A percentile compares a stretch with the other conserved stretches of the same genome.
Conservation (phyloP, 225 moss, liverwort and hornwort species). For the Physcomitrium patens region DNA sequence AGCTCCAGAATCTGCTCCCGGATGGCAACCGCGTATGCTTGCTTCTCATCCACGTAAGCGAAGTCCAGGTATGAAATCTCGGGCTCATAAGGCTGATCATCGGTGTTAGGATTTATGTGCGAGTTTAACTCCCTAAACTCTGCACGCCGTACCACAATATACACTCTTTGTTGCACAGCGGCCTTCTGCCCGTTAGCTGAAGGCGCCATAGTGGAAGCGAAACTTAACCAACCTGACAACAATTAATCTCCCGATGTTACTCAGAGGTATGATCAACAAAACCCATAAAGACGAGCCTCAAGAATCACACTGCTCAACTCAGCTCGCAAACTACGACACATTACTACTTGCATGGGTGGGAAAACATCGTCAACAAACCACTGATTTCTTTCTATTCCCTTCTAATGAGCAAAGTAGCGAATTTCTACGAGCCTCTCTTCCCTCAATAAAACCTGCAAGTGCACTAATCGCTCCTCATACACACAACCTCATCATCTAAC, state of each 20-base stretch:
- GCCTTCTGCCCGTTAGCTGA: conserved; percentile 53
- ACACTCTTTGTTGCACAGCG: conserved; percentile 38
- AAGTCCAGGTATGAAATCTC: conserved; percentile 50
- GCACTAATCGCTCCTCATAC: conserved; percentile 6
- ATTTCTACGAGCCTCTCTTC: neutral
- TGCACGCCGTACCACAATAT: conserved; percentile 45
- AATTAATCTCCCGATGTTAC: conserved; percentile 2
- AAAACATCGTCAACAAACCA: neutral
- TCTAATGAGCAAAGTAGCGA: no score
- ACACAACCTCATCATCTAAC: conserved; percentile 28
- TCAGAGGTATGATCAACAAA: conserved; percentile 2
- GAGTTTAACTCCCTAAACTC: conserved; percentile 52
- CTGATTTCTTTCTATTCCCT: no score
- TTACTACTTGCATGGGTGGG: neutral
- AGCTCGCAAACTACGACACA: conserved; percentile 24
- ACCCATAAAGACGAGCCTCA: conserved; percentile 19
- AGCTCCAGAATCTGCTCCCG: conserved; percentile 59
- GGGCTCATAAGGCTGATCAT: conserved; percentile 50
- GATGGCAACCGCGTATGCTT: conserved; percentile 55
- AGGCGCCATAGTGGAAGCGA: conserved; percentile 42
- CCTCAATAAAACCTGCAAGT: neutral
- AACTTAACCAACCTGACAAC: conserved; percentile 5
- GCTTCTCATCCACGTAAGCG: conserved; percentile 51
- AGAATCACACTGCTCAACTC: neutral
- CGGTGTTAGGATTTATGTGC: conserved; percentile 44